phyloP scores from a whole-genome alignment of 2,329 filamentous ascomycete species.

The Lomentospora prolificans region DNA sequence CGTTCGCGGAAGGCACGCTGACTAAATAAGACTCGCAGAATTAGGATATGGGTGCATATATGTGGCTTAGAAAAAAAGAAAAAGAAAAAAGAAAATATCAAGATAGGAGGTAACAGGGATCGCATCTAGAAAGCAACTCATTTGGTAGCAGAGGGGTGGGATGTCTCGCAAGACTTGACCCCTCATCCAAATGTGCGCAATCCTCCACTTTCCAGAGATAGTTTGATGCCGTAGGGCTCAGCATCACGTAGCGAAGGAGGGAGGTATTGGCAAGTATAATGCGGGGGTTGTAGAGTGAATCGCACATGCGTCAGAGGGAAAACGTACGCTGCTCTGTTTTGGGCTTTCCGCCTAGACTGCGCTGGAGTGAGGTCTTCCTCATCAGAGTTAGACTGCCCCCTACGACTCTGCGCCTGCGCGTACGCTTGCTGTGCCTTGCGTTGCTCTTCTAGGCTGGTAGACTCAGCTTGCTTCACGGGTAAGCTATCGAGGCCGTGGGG shows the following conservation, averaged over 20 bases:
- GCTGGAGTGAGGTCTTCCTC: constrained; percentile 47
- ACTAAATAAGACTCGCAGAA: constrained; percentile 31
- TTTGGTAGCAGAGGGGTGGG: too few species aligned
- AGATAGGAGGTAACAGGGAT: too few species aligned
- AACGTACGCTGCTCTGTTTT: constrained; percentile 54
- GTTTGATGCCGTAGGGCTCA: too few species aligned
- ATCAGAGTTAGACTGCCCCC: constrained; percentile 35
- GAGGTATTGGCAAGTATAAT: neutral
- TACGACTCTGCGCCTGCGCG: constrained; percentile 13
- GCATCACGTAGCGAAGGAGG: neutral
- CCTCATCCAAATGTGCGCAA: too few species aligned
- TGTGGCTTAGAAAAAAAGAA: constrained; percentile 12
- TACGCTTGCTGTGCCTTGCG: neutral
- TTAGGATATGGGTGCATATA: neutral
- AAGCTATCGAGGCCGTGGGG: constrained; percentile 13
- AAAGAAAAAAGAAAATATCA: constrained; percentile 1
- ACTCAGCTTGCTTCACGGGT: constrained; percentile 25
- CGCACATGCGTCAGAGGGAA: too few species aligned
- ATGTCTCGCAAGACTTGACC: too few species aligned
- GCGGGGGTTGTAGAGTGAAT: too few species aligned
- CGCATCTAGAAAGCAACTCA: too few species aligned
- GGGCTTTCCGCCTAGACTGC: constrained; percentile 49
- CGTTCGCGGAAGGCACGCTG: constrained; percentile 94
- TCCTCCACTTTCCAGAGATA: too few species aligned
- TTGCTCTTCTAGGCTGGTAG: constrained; percentile 21